Conservation (phyloP, 352 stramenopile species). For the Lagenidium sp. region DNA sequence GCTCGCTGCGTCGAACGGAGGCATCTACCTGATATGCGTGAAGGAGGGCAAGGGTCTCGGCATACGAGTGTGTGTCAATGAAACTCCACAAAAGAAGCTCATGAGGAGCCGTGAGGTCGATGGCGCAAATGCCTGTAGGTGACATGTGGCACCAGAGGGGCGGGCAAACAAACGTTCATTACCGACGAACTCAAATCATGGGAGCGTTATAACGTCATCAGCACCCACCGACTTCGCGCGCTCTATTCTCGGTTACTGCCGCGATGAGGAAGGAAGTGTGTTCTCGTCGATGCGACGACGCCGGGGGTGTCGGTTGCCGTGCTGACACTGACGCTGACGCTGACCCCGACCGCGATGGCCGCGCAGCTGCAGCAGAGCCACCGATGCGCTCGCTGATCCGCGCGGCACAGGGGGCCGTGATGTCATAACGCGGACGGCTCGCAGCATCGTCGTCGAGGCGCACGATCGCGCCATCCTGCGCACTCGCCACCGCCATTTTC, state of each 20-base stretch:
- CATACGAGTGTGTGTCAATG: conserved; percentile 71
- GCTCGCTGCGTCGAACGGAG: too few species aligned
- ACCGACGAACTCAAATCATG: too few species aligned
- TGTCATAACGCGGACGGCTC: conserved; percentile 19
- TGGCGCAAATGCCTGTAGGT: conserved; percentile 56
- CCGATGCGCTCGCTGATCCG: conserved; percentile 4
- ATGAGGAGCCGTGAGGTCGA: conserved; percentile 60
- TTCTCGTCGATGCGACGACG: conserved; percentile 10
- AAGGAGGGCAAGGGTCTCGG: conserved; percentile 58
- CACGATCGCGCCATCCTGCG: conserved; percentile 8
- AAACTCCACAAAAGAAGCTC: conserved; percentile 71
- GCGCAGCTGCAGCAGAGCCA: not conserved
- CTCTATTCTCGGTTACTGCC: conserved; percentile 46
- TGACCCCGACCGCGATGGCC: not conserved
- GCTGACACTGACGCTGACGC: not conserved
- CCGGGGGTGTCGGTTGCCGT: conserved; percentile 1
- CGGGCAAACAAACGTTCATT: too few species aligned
- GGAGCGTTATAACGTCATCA: too few species aligned
- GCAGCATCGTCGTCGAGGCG: conserved; percentile 21
- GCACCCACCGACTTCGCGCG: conserved; percentile 47
- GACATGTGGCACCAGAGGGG: too few species aligned
- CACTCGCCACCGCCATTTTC: not conserved
- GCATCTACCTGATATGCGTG: conserved; percentile 49
- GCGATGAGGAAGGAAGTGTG: conserved; percentile 45
- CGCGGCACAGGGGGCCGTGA: conserved; percentile 17